Conservation (phyloP, 1,284 basidiomycete species). For the Cutaneotrichosporon dermatis region DNA sequence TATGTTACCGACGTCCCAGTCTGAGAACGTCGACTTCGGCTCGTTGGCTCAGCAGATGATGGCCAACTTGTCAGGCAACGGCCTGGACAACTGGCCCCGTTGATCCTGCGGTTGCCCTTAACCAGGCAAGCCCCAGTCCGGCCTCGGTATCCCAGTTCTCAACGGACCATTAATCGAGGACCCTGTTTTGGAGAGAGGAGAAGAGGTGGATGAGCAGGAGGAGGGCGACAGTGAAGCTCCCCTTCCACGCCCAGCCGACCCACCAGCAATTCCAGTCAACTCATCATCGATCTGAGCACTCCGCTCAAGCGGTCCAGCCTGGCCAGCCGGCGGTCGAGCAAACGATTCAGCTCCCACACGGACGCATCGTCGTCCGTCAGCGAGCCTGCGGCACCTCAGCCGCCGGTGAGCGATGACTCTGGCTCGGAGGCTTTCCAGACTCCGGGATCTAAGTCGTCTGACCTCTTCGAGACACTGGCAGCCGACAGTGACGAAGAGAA, state of each 20-base stretch:
- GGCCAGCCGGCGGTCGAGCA: neutral
- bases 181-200: constrained; percentile 6
- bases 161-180: neutral
- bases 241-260: neutral
- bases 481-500: neutral
- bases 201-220: neutral
- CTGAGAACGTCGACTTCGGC: constrained; percentile 32
- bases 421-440: neutral
- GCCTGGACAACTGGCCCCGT: neutral
- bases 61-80: constrained; percentile 20
- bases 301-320: constrained; percentile 4
- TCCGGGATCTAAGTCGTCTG: neutral
- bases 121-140: neutral
- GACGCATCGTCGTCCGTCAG: neutral
- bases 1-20: constrained; percentile 48
- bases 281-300: constrained; percentile 1
- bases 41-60: constrained; percentile 35
- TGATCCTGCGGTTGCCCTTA: neutral
- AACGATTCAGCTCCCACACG: neutral
- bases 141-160: neutral
- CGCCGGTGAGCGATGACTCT: neutral
- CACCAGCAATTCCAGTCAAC: neutral
- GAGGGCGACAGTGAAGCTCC: neutral
- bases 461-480: neutral
- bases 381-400: neutral